These are phyloP conservation scores for Pseudopyricularia javanii DNA, from an alignment of 2,329 filamentous ascomycete genomes.

Conservation along the genomic window DNA sequence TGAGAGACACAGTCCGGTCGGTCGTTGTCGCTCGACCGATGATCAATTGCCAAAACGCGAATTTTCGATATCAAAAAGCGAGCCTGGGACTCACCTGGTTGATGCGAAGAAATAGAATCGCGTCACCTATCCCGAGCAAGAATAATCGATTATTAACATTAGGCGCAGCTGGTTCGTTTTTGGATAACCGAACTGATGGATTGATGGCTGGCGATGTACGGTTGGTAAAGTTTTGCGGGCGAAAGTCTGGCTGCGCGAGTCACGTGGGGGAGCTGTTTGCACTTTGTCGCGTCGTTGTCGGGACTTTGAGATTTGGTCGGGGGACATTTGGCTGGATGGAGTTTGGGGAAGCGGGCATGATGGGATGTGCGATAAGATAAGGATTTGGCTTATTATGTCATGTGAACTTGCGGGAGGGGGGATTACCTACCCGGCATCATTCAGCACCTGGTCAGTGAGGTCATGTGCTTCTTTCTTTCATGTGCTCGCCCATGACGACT, in stretches of 20 bases:
- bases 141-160: not conserved
- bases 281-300: not conserved
- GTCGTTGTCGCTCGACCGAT: not conserved
- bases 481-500: no score
- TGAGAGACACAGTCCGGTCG: not conserved
- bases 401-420: no score
- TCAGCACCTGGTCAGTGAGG: no score
- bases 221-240: not conserved
- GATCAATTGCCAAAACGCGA: not conserved
- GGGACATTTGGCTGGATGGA: no score
- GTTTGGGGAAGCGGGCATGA: no score
- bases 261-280: not conserved
- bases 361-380: no score
- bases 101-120: not conserved
- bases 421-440: no score
- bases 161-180: not conserved
- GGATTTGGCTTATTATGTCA: no score
- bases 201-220: not conserved
- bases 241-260: not conserved
- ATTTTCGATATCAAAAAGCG: not conserved
- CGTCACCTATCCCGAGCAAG: not conserved
- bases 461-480: no score
- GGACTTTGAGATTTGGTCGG: no score
- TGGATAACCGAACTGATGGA: not conserved
- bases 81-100: not conserved